Conservation (phyloP, 176 grass and related monocot genomes). For the Pontederia paniculata region DNA sequence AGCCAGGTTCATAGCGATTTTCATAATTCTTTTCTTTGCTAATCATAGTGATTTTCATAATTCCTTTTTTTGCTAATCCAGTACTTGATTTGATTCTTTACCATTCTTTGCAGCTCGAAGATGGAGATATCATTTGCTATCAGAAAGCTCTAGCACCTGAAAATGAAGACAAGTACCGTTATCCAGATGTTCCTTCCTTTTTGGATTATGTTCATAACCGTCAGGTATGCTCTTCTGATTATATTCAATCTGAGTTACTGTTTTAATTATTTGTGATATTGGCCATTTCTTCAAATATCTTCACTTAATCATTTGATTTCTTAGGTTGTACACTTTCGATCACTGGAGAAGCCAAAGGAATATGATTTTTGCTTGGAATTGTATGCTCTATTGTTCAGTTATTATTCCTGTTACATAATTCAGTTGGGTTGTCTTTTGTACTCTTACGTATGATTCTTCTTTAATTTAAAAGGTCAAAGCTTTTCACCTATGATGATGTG, state of each 20-base stretch:
- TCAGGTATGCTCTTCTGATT: constrained; percentile 38
- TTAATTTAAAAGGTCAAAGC: constrained; percentile 61
- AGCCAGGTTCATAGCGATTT: constrained; percentile 51
- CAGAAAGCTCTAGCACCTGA: constrained; percentile 56
- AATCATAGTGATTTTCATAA: constrained; percentile 7
- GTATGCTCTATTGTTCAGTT: constrained; percentile 31
- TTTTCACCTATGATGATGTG: constrained; percentile 84
- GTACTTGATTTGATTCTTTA: constrained; percentile 19
- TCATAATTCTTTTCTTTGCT: neutral
- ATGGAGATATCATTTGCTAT: constrained; percentile 95
- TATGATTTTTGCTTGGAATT: constrained; percentile 86
- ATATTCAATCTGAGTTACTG: neutral
- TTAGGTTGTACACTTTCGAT: constrained; percentile 90
- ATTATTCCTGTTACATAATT: constrained; percentile 2
- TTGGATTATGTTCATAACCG: constrained; percentile 89
- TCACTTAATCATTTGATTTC: constrained; percentile 22
- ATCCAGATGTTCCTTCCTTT: constrained; percentile 78
- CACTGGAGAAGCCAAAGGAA: constrained; percentile 92
- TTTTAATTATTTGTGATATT: neutral
- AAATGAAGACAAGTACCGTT: constrained; percentile 48
- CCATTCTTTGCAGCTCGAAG: constrained; percentile 61
- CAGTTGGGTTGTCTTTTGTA: constrained; percentile 2
- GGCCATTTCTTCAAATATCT: neutral
- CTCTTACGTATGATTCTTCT: constrained; percentile 12
- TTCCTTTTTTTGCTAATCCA: neutral